Evolutionary conservation across 2,329 filamentous ascomycete species (phyloP), one percentile per base, ranked within the genome.

Genomic region (Microcera coccophila): DNA sequence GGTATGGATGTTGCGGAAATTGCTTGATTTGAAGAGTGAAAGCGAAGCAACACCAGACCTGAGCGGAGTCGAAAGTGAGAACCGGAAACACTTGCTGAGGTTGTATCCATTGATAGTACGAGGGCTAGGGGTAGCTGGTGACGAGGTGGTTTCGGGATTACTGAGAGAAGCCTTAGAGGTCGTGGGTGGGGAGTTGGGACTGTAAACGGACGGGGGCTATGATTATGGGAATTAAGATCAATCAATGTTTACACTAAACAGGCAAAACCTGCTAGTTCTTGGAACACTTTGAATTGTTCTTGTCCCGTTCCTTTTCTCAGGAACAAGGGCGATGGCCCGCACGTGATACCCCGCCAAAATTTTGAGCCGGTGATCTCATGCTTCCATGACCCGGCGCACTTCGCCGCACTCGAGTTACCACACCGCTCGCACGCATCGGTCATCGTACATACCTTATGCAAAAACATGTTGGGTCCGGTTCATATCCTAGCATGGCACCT

Each of bases 31-130:
- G 45, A 72, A 75, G 41, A 86, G 84, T 41, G 84, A 90, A 52
- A 78, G 81, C 1, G 75, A 77, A 4, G 84, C 86, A 0, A 85
- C 93, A 19, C 81, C 84, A 2, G 68, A 70, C 19, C 62, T 70
- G 9, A 71, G 71, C 8, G 59, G 60, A 5, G 71, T 75, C n/a
- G 71, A 75, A 35, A 78, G 75, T 45, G 73, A 78, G 47, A 71
- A 69, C 12, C 81, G 81, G 59, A 89, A 85, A 61, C 90, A 97
- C 66, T 68, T 97, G 22, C 74, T 87, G 51, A 76, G 85, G 59
- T 65, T 98, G 48, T 95, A 94, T 63, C 87, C 89, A 7, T 69
- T 97, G 38, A 63, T 94, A 38, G 76, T 85, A 15, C 75, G 76
- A 51, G 85, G 83, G 2, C 68, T 81, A 3, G 77, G 71, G 1